These are phyloP conservation scores for Coemansia sp. DNA, from an alignment of 192 early-diverging fungal genomes.

Conservation along the genomic window DNA sequence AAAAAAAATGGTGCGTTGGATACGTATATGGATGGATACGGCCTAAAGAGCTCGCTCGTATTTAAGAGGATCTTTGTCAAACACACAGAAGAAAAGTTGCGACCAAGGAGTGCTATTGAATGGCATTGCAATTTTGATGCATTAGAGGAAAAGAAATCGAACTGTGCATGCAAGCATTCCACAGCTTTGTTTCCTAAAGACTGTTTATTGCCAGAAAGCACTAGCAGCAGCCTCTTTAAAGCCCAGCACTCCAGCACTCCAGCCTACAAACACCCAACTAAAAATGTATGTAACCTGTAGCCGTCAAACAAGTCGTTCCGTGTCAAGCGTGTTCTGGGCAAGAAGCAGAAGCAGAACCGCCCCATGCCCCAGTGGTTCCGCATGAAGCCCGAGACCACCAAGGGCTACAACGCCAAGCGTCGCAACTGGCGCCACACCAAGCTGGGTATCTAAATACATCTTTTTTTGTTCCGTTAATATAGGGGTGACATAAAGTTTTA, in stretches of 20 bases:
- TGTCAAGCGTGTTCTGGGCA: constrained; percentile 97
- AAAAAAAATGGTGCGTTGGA: constrained; percentile 54
- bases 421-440: constrained; percentile 99
- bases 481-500: background rate
- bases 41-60: background rate
- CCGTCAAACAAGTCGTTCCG: constrained; percentile 98
- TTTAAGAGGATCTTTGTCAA: background rate
- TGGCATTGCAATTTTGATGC: no score
- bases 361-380: constrained; percentile 98
- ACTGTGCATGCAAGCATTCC: no score
- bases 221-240: no score
- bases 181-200: no score
- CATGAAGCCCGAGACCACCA: constrained; percentile 90
- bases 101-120: no score
- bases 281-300: constrained; percentile 35
- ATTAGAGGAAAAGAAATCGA: no score
- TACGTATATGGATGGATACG: constrained; percentile 30
- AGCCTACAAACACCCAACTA: no score
- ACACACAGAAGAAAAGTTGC: background rate
- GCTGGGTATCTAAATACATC: constrained; percentile 80
- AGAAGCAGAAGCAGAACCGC: constrained; percentile 98
- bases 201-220: no score
- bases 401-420: constrained; percentile 98
- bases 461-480: constrained; percentile 2
- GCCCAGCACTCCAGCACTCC: no score